Base-by-base conservation (phyloP, 129 eudicot species). In the Flaveria trinervia region DNA sequence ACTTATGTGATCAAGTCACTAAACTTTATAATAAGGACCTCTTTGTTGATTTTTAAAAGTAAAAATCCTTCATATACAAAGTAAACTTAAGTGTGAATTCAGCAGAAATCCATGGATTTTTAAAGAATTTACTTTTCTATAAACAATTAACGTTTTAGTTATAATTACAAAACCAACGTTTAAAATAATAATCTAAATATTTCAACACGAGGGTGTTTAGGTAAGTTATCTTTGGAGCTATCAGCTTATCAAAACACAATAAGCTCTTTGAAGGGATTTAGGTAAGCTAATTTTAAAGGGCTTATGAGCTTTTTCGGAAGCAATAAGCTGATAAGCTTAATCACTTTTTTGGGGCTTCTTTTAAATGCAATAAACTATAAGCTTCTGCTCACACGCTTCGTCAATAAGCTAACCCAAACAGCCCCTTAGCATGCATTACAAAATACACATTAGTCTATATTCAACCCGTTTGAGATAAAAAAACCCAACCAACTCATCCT, bases 371-470 rank as follows among this genome's bases (percentile, higher is more conserved):
- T 60, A 23, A 25, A 5, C 66, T 60, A 25, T 60, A 60, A 23
- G n/a, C 9, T 60, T 60, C 25, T 60, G n/a, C 41, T 25, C 41
- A 25, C 41, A 60, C 13, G 8, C 66, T 60, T 56, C 26, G 66
- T 60, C 13, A 23, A 60, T 23, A 60, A 23, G 66, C 66, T 22
- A 57, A 57, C 65, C 65, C 65, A 57, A 57, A 25, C 66, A 26
- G n/a, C 39, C 66, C 66, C 7, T 25, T 10, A 3, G 39, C 28
- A 60, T 3, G 39, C 8, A 11, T 23, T 60, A 60, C 41, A 60
- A 60, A 60, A 25, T 60, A 23, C 7, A 60, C 66, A 3, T 60
- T 60, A 23, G 39, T 25, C 9, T 4, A 60, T 7, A 20, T 18
- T 60, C 39, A 60, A 9, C 64, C 4, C 64, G 4, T 56, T 56